Evolutionary conservation across 768 basidiomycete species (phyloP).

Genomic region (Filobasidium floriforme): DNA sequence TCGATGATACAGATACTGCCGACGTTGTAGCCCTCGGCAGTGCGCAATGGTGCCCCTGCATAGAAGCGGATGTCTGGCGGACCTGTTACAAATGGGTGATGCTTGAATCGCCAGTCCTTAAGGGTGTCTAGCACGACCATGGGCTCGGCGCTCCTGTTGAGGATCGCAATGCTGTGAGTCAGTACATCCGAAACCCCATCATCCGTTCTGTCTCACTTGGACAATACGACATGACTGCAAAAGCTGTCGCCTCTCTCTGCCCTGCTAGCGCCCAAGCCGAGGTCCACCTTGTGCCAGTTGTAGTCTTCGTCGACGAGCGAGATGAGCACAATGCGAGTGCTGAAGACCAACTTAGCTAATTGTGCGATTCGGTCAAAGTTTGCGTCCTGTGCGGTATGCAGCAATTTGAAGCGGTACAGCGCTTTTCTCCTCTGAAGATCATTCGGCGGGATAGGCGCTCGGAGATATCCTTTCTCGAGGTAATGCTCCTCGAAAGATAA

Average conservation of each 20-base stretch:
- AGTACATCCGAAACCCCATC: not conserved
- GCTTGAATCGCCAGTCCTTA: conserved; percentile 78
- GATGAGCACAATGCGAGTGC: conserved; percentile 74
- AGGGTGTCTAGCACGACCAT: conserved; percentile 71
- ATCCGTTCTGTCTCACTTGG: conserved; percentile 52
- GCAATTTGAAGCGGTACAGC: conserved; percentile 83
- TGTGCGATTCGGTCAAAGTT: conserved; percentile 93
- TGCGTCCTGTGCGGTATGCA: conserved; percentile 73
- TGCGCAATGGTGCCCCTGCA: conserved; percentile 81
- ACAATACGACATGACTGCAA: conserved; percentile 73
- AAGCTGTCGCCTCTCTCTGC: conserved; percentile 61
- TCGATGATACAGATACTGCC: conserved; percentile 77
- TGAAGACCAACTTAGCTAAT: conserved; percentile 86
- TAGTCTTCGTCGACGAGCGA: conserved; percentile 75
- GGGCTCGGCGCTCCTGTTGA: conserved; percentile 59
- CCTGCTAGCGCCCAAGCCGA: conserved; percentile 50
- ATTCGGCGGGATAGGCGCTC: conserved; percentile 74
- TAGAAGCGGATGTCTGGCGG: conserved; percentile 72
- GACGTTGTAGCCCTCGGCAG: conserved; percentile 81
- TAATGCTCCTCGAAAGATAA: conserved; percentile 27
- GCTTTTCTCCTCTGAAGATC: conserved; percentile 75
- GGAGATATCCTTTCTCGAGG: conserved; percentile 48
- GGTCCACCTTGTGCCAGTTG: conserved; percentile 86
- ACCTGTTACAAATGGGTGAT: conserved; percentile 67
- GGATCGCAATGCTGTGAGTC: not conserved